Evolutionary conservation across 495 filamentous ascomycete species (phyloP).

Genomic region (Corynascus novoguineensis): DNA sequence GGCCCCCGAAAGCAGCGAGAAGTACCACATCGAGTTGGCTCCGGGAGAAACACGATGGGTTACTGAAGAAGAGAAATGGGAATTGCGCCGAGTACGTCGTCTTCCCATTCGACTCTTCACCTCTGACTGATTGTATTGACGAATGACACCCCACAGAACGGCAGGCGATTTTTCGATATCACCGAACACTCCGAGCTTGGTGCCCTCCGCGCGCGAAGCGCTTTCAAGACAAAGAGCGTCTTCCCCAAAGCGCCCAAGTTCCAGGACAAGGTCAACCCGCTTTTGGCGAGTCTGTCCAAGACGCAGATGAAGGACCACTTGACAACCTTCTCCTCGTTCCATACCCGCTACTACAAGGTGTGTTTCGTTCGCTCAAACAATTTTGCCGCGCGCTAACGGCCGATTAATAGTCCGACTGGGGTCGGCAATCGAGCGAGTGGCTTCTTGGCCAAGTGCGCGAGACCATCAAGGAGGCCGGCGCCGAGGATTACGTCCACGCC

Average conservation of each 20-base stretch:
- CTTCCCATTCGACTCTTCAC: too few species aligned
- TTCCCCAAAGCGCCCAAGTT: constrained; percentile 67
- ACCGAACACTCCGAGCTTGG: constrained; percentile 64
- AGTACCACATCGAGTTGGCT: constrained; percentile 77
- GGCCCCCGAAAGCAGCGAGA: constrained; percentile 39
- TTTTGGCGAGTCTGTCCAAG: constrained; percentile 66
- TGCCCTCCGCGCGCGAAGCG: constrained; percentile 33
- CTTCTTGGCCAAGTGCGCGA: constrained; percentile 68
- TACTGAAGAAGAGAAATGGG: constrained; percentile 93
- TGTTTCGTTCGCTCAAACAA: neutral
- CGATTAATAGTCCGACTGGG: constrained; percentile 77
- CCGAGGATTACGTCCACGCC: constrained; percentile 60
- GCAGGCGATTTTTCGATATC: constrained; percentile 91
- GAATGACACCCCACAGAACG: constrained; percentile 57
- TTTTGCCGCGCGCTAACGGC: constrained; percentile 41
- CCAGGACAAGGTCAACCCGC: constrained; percentile 58
- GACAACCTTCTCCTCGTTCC: constrained; percentile 29
- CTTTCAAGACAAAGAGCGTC: constrained; percentile 36
- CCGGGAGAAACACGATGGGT: constrained; percentile 83
- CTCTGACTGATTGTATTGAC: neutral
- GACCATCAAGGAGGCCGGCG: constrained; percentile 64
- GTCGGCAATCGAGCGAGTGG: constrained; percentile 86
- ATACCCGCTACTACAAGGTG: constrained; percentile 34
- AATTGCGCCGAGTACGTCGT: constrained; percentile 69
- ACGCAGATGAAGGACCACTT: constrained; percentile 73